A percentile compares a stretch with the other conserved stretches of the same genome.
These are phyloP conservation scores for Fusarium sp. DNA, from an alignment of 2,329 filamentous ascomycete species.

Conservation along the genomic window DNA sequence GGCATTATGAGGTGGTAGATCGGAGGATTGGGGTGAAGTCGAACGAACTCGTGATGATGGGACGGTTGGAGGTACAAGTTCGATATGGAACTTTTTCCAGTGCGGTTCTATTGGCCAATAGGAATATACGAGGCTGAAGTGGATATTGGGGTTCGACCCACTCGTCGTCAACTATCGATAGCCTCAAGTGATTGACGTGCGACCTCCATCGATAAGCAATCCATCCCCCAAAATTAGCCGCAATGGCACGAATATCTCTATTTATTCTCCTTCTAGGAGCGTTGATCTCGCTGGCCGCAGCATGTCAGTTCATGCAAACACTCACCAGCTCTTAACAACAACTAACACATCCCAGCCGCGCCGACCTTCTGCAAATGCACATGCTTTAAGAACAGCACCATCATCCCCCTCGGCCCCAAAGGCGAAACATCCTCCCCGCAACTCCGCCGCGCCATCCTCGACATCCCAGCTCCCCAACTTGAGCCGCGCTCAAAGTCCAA, in stretches of 20 bases:
- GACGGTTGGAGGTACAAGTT: slow-evolving; percentile 22
- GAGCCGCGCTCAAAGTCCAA: slow-evolving; percentile 56
- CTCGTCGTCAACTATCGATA: slow-evolving; percentile 35
- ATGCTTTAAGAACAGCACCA: slow-evolving; percentile 77
- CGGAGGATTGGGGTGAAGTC: slow-evolving; percentile 13
- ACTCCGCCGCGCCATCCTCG: slow-evolving; percentile 44
- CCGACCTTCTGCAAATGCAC: slow-evolving; percentile 79
- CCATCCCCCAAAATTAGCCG: slow-evolving; percentile 8
- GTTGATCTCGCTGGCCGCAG: slow-evolving; percentile 56
- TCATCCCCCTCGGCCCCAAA: slow-evolving; percentile 70
- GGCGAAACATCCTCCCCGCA: slow-evolving; percentile 44
- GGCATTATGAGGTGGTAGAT: slow-evolving; percentile 53
- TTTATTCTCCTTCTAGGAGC: slow-evolving; percentile 55
- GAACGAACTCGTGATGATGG: slow-evolving; percentile 32
- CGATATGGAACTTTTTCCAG: slow-evolving; percentile 49
- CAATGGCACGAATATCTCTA: slow-evolving; percentile 59
- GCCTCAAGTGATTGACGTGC: slow-evolving; percentile 38
- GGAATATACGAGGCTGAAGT: slow-evolving; percentile 41
- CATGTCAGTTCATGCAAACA: slow-evolving; percentile 54
- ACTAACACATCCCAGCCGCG: slow-evolving; percentile 61
- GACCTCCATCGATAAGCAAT: slow-evolving; percentile 29
- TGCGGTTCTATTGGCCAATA: slow-evolving; percentile 46
- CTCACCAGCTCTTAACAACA: background rate
- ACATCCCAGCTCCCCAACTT: slow-evolving; percentile 31
- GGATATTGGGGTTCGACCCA: slow-evolving; percentile 23